Percentiles rank a stretch among this genome's conserved stretches.
phyloP scores from a whole-genome alignment of 2,329 filamentous ascomycete species.

The Aspergillus oerlinghausenensis region DNA sequence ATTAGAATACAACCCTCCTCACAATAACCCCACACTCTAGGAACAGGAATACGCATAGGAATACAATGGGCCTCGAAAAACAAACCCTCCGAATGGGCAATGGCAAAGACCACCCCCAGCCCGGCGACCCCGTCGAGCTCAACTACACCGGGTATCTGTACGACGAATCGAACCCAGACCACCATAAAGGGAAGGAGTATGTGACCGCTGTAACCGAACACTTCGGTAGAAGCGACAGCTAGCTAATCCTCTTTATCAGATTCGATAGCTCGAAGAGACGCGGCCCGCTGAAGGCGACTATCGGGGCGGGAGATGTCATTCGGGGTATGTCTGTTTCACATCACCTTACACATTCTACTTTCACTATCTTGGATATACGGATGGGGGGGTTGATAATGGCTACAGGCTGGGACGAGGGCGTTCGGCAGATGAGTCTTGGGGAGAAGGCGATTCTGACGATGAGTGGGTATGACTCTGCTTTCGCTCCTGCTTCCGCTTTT shows the following conservation, averaged over 20 bases:
- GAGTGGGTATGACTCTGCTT: slow-evolving; percentile 54
- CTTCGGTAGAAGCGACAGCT: too few relatives aligned
- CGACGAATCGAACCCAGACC: slow-evolving; percentile 58
- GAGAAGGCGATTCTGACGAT: slow-evolving; percentile 87
- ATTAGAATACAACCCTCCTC: neutral
- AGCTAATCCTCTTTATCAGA: slow-evolving; percentile 43
- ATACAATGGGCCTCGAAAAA: slow-evolving; percentile 69
- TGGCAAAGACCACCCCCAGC: slow-evolving; percentile 54
- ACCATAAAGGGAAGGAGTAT: slow-evolving; percentile 66
- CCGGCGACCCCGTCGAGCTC: slow-evolving; percentile 73
- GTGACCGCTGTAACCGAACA: slow-evolving; percentile 25
- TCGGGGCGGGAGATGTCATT: slow-evolving; percentile 83
- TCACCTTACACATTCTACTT: neutral
- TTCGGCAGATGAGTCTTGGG: slow-evolving; percentile 78
- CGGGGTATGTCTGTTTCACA: slow-evolving; percentile 55
- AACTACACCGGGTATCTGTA: slow-evolving; percentile 88
- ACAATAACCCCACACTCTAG: too few relatives aligned
- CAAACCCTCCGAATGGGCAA: slow-evolving; percentile 58
- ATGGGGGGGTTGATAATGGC: neutral
- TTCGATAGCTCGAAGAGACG: slow-evolving; percentile 77
- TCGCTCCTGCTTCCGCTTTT: neutral
- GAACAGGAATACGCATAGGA: neutral
- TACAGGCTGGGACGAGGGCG: slow-evolving; percentile 75
- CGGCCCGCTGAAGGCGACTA: slow-evolving; percentile 69
- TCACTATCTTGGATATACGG: too few relatives aligned